Percentiles rank a stretch among this genome's conserved stretches.
phyloP scores from a whole-genome alignment of 129 eudicot species.

The Centrapalus pauciflorus region DNA sequence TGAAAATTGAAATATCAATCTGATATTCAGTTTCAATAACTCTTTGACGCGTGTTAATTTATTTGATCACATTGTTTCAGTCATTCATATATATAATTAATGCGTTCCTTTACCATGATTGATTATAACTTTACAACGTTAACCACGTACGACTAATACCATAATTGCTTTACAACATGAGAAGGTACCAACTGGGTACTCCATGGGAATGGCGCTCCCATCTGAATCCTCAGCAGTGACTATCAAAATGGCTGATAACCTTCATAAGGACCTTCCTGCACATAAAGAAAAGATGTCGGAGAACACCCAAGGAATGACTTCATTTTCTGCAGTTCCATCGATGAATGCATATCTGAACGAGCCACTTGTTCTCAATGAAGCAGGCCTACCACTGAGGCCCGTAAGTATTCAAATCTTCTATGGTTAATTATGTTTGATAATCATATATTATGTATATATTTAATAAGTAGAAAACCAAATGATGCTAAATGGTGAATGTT shows the following conservation, averaged over 20 bases:
- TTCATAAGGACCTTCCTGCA: not conserved
- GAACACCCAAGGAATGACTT: too few relatives aligned
- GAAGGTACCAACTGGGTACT: too few relatives aligned
- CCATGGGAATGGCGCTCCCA: too few relatives aligned
- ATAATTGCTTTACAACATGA: not conserved
- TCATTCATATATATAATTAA: too few relatives aligned
- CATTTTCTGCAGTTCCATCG: not conserved
- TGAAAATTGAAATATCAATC: too few relatives aligned
- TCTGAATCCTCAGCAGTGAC: not conserved
- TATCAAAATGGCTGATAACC: constrained; percentile 2
- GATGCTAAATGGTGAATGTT: not conserved
- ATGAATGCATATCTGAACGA: not conserved
- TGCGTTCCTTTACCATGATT: too few relatives aligned
- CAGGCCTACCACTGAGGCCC: constrained; percentile 56
- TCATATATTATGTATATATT: too few relatives aligned
- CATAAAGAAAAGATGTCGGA: too few relatives aligned
- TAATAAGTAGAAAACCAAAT: not conserved
- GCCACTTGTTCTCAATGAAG: constrained; percentile 26
- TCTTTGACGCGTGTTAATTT: too few relatives aligned
- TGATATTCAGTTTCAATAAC: too few relatives aligned
- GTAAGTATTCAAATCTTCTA: constrained; percentile 35
- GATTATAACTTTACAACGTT: too few relatives aligned
- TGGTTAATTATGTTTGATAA: not conserved
- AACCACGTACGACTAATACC: not conserved
- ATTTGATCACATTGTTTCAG: too few relatives aligned